Evolutionary conservation across 2,329 filamentous ascomycete genomes (phyloP).

Genomic region (Talaromyces rugulosus): DNA sequence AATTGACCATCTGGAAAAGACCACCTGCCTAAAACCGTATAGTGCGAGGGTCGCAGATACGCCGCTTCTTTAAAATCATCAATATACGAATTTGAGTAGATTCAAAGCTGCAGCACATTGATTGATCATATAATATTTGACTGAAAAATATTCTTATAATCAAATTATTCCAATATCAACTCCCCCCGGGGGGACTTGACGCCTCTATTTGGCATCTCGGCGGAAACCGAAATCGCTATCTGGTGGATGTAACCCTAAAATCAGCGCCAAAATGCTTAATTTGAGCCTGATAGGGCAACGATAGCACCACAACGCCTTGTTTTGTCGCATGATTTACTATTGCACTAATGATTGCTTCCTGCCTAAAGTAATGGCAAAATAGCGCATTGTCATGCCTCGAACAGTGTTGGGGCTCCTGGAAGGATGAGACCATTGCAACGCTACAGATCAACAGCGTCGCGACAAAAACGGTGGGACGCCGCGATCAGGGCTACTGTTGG

Average conservation of each 20-base stretch:
- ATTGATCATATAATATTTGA: background rate
- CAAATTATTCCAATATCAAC: no score
- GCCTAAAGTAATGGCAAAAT: background rate
- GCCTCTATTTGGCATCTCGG: background rate
- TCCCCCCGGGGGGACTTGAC: background rate
- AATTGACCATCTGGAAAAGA: background rate
- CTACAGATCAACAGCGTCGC: background rate
- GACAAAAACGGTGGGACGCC: background rate
- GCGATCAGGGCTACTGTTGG: background rate
- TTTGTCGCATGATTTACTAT: background rate
- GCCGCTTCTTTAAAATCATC: background rate
- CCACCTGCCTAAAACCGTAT: background rate
- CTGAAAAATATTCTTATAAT: background rate
- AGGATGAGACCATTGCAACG: background rate
- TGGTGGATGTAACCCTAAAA: background rate
- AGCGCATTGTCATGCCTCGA: background rate
- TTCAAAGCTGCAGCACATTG: background rate
- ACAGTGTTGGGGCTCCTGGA: background rate
- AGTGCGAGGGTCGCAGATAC: background rate
- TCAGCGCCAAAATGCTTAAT: background rate
- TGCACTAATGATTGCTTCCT: background rate
- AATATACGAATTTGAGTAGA: background rate
- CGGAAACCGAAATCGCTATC: background rate
- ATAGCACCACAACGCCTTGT: background rate
- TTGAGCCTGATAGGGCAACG: background rate